Evolutionary conservation across 2,329 filamentous ascomycete species (phyloP), one percentile per base, ranked within the genome.

Genomic region (Sporothrix euskadiensis): DNA sequence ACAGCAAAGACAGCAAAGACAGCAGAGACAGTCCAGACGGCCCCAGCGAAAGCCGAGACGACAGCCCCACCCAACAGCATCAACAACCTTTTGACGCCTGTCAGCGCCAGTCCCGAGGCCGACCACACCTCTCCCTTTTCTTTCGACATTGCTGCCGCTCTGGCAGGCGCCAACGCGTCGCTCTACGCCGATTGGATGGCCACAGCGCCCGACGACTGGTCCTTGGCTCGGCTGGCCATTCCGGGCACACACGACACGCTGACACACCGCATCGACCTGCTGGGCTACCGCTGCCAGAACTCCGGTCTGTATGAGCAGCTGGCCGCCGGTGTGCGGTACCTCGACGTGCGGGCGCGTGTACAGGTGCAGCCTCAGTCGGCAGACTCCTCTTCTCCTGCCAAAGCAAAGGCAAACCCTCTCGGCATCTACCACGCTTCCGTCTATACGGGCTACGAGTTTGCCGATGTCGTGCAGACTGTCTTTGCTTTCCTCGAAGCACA

Each of bases 171-270:
- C 57, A 41, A 70, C 16, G 35, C 68, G 26, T 57, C 78, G 4
- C 16, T 57, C 39, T 52, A 81, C 44, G 78, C 81, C 7, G 71
- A 75, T 52, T 87, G 85, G 85, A 86, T 86, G 85, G 78, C 79
- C 26, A 69, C 69, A 7, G 77, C 86, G 12, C 83, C 83, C 39
- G 83, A 86, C 78, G 75, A 78, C 35, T 79, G 81, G 49, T 80
- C 79, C 63, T 78, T 87, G 47, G 81, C 84, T 44, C 81, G 79
- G 69, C 80, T 87, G 57, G 85, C 84, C 63, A 83, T 87, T 73
- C 86, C 85, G 0, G 86, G 86, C 41, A 87, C 85, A 1, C 85
- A 87, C 79, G 85, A 87, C 78, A 86, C 85, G 32, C 83, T 87
- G 83, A 87, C 86, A 22, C 85, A 83, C 75, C 77, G 79, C 61